phyloP scores from a whole-genome alignment of 148 eudicot species.

The Oxyria digyna region DNA sequence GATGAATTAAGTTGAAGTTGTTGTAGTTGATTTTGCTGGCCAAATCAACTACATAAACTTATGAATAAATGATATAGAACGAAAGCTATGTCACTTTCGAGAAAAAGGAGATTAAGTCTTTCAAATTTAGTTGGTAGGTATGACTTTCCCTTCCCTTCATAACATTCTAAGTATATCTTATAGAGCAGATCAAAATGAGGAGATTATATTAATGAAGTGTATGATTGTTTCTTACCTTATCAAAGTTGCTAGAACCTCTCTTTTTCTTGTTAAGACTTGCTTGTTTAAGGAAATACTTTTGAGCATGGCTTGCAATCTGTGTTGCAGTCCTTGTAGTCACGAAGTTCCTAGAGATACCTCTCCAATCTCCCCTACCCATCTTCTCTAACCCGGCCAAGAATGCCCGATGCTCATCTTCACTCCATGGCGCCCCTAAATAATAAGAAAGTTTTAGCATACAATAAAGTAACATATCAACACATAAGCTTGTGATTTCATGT shows the following conservation, averaged over 20 bases:
- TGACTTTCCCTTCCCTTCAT: too few relatives aligned
- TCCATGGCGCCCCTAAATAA: constrained; percentile 42
- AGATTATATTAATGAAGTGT: not conserved
- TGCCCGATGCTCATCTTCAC: constrained; percentile 41
- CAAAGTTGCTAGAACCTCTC: constrained; percentile 42
- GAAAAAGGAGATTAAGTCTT: too few relatives aligned
- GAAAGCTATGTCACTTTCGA: too few relatives aligned
- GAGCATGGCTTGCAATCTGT: constrained; percentile 66
- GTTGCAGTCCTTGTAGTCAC: constrained; percentile 55
- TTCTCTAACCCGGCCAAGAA: constrained; percentile 44
- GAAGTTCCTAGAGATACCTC: constrained; percentile 48
- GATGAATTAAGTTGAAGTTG: too few relatives aligned
- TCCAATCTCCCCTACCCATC: constrained; percentile 61
- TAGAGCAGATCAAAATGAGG: too few relatives aligned
- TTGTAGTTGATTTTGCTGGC: too few relatives aligned
- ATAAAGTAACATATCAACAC: not conserved
- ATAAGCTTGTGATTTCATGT: not conserved
- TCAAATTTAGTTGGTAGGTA: too few relatives aligned
- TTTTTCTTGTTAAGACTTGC: constrained; percentile 32
- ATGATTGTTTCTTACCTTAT: constrained; percentile 30
- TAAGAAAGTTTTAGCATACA: not conserved
- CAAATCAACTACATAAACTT: too few relatives aligned
- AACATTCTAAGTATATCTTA: too few relatives aligned
- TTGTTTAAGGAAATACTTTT: constrained; percentile 48
- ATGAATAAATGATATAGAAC: too few relatives aligned